Evolutionary conservation across 176 grass and related monocot genomes (phyloP).

Genomic region (Poa annua): DNA sequence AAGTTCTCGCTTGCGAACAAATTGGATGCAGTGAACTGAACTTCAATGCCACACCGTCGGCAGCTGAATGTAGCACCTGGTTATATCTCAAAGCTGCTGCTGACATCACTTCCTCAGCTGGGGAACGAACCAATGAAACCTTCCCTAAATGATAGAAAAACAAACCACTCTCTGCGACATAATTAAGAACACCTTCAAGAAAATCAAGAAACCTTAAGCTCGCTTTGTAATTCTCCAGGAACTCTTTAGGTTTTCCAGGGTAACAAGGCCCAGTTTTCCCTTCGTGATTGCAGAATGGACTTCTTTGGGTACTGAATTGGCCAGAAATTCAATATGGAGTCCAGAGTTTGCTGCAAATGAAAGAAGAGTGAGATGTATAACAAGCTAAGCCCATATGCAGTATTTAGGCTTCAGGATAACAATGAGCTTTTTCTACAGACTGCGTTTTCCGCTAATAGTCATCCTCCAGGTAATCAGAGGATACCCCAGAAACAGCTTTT

Average conservation of each 20-base stretch:
- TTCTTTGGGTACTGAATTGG: conserved; percentile 95
- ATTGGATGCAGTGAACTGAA: conserved; percentile 2
- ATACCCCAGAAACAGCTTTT: conserved; percentile 55
- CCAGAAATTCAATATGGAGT: conserved; percentile 89
- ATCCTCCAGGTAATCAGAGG: conserved; percentile 69
- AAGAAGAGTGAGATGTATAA: conserved; percentile 30
- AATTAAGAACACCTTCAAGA: conserved; percentile 76
- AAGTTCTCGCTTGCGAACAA: no score
- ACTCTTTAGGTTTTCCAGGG: conserved; percentile 85
- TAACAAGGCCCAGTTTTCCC: conserved; percentile 91
- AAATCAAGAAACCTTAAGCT: conserved; percentile 90
- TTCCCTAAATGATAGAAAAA: conserved; percentile 24
- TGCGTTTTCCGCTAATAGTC: conserved; percentile 82
- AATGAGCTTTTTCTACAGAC: background rate
- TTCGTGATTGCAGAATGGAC: conserved; percentile 82
- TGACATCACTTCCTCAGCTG: conserved; percentile 9
- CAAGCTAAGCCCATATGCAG: conserved; percentile 17
- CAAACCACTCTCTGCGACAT: background rate
- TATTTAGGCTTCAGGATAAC: background rate
- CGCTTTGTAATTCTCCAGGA: conserved; percentile 91
- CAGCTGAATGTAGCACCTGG: background rate
- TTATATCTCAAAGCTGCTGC: background rate
- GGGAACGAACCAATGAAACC: background rate
- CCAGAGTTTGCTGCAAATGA: conserved; percentile 90
- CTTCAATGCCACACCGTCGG: conserved; percentile 2